phyloP scores from a whole-genome alignment of 306 rosid species.

The Vigna hirtella region DNA sequence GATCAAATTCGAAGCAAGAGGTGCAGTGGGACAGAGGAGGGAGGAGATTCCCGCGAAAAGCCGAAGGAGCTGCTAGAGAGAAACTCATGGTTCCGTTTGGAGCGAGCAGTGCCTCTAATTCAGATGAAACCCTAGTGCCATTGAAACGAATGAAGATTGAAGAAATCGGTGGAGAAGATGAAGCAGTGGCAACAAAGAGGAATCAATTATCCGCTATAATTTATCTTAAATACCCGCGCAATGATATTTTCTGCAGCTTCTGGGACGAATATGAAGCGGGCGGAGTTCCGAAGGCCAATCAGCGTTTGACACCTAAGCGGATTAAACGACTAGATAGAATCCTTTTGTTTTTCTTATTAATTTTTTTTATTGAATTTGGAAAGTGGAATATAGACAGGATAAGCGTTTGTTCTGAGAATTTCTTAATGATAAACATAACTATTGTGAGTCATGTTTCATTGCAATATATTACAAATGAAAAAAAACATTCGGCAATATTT shows the following conservation, averaged over 20 bases:
- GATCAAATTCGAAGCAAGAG: slow-evolving; percentile 61
- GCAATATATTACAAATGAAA: no score
- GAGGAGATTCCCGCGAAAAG: slow-evolving; percentile 62
- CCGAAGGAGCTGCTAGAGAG: slow-evolving; percentile 46
- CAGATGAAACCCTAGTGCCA: slow-evolving; percentile 66
- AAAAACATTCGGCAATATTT: no score
- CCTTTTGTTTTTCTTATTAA: neutral
- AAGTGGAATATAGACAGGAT: neutral
- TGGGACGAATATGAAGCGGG: slow-evolving; percentile 1
- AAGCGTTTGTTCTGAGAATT: neutral
- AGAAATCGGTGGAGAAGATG: slow-evolving; percentile 6
- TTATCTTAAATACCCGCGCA: slow-evolving; percentile 53
- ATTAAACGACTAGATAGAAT: slow-evolving; percentile 35
- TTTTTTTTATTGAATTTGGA: neutral
- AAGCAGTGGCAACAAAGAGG: slow-evolving; percentile 22
- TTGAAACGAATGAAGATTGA: slow-evolving; percentile 37
- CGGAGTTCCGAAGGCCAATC: slow-evolving; percentile 36
- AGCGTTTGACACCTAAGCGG: slow-evolving; percentile 36
- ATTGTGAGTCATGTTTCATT: no score
- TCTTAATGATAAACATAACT: no score
- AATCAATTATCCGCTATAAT: slow-evolving; percentile 47
- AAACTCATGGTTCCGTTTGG: slow-evolving; percentile 57
- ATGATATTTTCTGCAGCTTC: slow-evolving; percentile 38
- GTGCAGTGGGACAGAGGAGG: slow-evolving; percentile 62
- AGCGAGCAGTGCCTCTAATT: slow-evolving; percentile 35